phyloP scores from a whole-genome alignment of 805 yeast genomes.

The Candida golubevii region DNA sequence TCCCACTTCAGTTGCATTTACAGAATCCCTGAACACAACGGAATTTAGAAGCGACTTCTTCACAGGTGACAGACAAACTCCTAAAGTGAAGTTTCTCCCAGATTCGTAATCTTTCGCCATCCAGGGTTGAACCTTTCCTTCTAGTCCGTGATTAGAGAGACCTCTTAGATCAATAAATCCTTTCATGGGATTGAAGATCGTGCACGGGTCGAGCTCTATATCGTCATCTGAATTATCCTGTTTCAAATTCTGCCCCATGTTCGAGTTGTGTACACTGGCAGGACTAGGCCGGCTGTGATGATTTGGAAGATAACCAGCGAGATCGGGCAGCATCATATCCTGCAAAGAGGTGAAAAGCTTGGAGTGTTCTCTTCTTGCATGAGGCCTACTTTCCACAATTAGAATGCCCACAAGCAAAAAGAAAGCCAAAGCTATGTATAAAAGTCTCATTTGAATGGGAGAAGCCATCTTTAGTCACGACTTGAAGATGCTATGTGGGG shows the following conservation, averaged over 20 bases:
- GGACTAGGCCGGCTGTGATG: background rate
- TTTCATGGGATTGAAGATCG: slow-evolving; percentile 39
- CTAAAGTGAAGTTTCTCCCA: slow-evolving; percentile 67
- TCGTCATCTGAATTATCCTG: slow-evolving; percentile 3
- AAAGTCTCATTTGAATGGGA: slow-evolving; percentile 10
- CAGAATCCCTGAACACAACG: slow-evolving; percentile 34
- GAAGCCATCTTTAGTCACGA: slow-evolving; percentile 8
- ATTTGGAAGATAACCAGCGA: slow-evolving; percentile 1
- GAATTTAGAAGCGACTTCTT: slow-evolving; percentile 23
- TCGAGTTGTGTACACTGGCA: background rate
- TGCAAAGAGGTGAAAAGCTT: slow-evolving; percentile 11
- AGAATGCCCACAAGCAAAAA: slow-evolving; percentile 16
- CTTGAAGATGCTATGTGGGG: no score
- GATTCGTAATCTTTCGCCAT: slow-evolving; percentile 66
- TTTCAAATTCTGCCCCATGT: background rate
- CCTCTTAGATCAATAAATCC: slow-evolving; percentile 51
- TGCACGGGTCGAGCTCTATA: slow-evolving; percentile 33
- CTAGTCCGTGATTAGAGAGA: slow-evolving; percentile 44
- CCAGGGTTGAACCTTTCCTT: slow-evolving; percentile 52
- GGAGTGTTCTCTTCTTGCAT: slow-evolving; percentile 6
- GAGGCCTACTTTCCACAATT: slow-evolving; percentile 15
- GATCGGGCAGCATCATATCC: slow-evolving; percentile 7
- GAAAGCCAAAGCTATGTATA: slow-evolving; percentile 7
- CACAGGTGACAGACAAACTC: slow-evolving; percentile 62
- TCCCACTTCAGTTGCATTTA: slow-evolving; percentile 46